Evolutionary conservation across 2,329 filamentous ascomycete genomes (phyloP).

Genomic region (Juglanconis oblonga): DNA sequence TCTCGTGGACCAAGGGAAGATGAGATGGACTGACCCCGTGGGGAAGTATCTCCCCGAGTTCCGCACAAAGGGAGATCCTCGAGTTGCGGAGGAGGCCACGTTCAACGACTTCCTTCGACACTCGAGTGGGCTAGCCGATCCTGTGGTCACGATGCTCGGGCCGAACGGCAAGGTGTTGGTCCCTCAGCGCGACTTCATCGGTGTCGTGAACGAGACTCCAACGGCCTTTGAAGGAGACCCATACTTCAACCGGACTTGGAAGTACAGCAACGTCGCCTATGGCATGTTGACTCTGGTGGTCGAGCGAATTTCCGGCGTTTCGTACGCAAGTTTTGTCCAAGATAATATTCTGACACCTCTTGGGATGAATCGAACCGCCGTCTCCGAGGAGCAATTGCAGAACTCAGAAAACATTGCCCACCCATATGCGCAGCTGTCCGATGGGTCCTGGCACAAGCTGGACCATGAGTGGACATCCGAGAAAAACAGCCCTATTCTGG

Average conservation of each 20-base stretch:
- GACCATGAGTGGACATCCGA: not conserved
- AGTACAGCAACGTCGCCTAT: conserved; percentile 3
- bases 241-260: not conserved
- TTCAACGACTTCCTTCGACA: conserved; percentile 3
- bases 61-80: not conserved
- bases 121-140: not conserved
- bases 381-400: not conserved
- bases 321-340: not conserved
- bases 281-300: not conserved
- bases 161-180: not conserved
- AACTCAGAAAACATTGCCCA: not conserved
- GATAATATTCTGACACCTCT: not conserved
- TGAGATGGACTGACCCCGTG: not conserved
- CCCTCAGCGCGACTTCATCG: not conserved
- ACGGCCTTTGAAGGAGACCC: not conserved
- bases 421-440: not conserved
- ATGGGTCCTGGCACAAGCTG: not conserved
- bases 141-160: not conserved
- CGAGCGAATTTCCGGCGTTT: not conserved
- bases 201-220: not conserved
- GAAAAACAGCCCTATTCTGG: not conserved
- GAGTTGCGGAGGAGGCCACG: not conserved
- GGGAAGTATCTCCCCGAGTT: not conserved
- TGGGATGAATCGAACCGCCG: not conserved
- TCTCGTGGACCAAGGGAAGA: not conserved